Evolutionary conservation across 345 rosid species (phyloP), one percentile per base, ranked within the genome.

Genomic region (Moricandia arvensis): DNA sequence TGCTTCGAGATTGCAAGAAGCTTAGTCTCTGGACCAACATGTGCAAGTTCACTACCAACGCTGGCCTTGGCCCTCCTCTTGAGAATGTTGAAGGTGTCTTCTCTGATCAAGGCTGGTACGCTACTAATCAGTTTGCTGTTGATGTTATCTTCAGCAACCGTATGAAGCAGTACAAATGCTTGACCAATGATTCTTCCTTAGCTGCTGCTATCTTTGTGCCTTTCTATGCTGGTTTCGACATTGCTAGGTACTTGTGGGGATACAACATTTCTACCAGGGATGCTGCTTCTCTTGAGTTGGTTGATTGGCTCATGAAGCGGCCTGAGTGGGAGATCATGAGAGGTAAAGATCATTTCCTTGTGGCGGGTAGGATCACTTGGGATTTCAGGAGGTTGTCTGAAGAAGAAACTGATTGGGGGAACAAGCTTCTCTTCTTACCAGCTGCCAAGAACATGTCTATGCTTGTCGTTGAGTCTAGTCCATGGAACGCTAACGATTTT

Each of bases 381-480:
- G 97, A 93, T 81, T 93, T 90, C 76, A 85, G 98, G 87, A 86
- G 94, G 72, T 70, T 88, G 74, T 47, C 83, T 4, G 98, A 91
- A 7, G 83, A 87, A 51, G 96, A 90, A 63, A 12, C 75, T 0
- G 93, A 93, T 27, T 93, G 98, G 98, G 98, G 97, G 9, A 91
- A 90, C 71, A 91, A 93, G 85, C 91, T 93, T 79, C 82, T 93
- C 72, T 87, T 86, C 79, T 79, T 93, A 68, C 94, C 97, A 0
- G 96, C 91, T 71, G 93, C 96, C 0, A 91, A 81, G 80, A 91
- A 91, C 75, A 93, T 93, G 97, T 88, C 93, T 10, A 85, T 91
- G 96, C 94, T 93, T 70, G 97, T 91, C 79, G 92, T 93, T 12
- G 98, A 93, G 73, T 93, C 98, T 4, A 93, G 97, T 73, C 96